These are phyloP conservation scores for Nyctanthes arbortristis DNA, from an alignment of 257 asterid species.

Conservation along the genomic window DNA sequence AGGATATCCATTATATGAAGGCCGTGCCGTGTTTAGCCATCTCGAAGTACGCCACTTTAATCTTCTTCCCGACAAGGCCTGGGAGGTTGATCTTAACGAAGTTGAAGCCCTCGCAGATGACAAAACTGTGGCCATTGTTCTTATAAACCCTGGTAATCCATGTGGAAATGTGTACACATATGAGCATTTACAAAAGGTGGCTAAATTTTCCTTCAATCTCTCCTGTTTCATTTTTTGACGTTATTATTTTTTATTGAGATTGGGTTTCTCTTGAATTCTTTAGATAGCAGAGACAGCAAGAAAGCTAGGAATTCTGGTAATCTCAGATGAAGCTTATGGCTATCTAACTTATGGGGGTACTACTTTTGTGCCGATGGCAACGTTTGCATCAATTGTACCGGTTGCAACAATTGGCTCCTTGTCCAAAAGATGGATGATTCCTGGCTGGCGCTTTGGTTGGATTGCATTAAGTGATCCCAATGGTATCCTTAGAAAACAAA, in stretches of 20 bases:
- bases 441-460: conserved; percentile 86
- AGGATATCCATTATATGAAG: no score
- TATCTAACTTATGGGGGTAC: conserved; percentile 56
- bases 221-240: not conserved
- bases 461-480: conserved; percentile 56
- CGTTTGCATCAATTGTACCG: conserved; percentile 49
- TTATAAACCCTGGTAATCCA: conserved; percentile 77
- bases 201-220: not conserved
- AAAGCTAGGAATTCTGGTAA: conserved; percentile 53
- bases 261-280: not conserved
- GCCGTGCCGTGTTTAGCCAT: no score
- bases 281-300: conserved; percentile 69
- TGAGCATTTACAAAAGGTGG: conserved; percentile 64
- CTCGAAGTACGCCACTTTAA: no score
- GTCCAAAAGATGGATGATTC: conserved; percentile 77
- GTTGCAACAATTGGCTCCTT: conserved; percentile 59
- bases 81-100: no score
- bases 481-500: conserved; percentile 47
- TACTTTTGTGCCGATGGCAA: conserved; percentile 56
- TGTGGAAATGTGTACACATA: conserved; percentile 63
- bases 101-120: conserved; percentile 69
- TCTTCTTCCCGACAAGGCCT: no score
- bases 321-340: conserved; percentile 70
- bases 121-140: conserved; percentile 62
- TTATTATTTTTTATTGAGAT: not conserved